Evolutionary conservation across 139 green algal genomes (phyloP), one percentile per base, ranked within the genome.

Genomic region (Diplosphaera chodatii): DNA sequence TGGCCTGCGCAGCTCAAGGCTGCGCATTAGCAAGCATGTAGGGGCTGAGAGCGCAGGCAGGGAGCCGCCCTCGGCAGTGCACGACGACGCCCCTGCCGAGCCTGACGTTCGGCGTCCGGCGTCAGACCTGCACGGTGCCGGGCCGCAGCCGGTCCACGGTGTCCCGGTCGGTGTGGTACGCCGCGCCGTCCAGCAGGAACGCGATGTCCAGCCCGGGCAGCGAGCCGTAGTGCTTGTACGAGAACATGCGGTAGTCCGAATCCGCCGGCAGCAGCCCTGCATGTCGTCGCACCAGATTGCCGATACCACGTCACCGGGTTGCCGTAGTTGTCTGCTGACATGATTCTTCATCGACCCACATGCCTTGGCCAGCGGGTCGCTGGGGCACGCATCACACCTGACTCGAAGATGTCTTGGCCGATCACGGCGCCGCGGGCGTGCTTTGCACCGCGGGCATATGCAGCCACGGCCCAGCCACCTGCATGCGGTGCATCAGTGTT

Each of bases 221-320:
- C 2, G 13, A 67, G 40, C 76, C 82, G 40, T 80, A 71, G 67
- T 77, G 69, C 21, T 71, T 66, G 63, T 72, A 76, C n/a, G 64
- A 77, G 70, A 91, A 88, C 84, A 94, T 87, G 23, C 86, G 77
- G 73, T 84, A 94, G 67, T 94, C 89, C 0, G 86, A 91, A 79
- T 94, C 89, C 3, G 85, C 87, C 1, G 89, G 88, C 33, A 93
- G 87, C 32, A 94, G 66, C 27, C 83, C 79, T 32, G 80, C 62
- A 62, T 76, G 37, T 8, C 13, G 8, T 48, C 37, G 37, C 48
- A 59, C 25, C 48, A 25, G 48, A 25, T 25, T n/a, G n/a, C n/a
- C n/a, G n/a, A n/a, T n/a, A n/a, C n/a, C n/a, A n/a, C n/a, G n/a
- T n/a, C n/a, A n/a, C n/a, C n/a, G n/a, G n/a, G n/a, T n/a, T n/a